Percentiles rank a stretch among this genome's conserved stretches.
phyloP scores from a whole-genome alignment of 306 rosid species.

The Boehmeria nivea region DNA sequence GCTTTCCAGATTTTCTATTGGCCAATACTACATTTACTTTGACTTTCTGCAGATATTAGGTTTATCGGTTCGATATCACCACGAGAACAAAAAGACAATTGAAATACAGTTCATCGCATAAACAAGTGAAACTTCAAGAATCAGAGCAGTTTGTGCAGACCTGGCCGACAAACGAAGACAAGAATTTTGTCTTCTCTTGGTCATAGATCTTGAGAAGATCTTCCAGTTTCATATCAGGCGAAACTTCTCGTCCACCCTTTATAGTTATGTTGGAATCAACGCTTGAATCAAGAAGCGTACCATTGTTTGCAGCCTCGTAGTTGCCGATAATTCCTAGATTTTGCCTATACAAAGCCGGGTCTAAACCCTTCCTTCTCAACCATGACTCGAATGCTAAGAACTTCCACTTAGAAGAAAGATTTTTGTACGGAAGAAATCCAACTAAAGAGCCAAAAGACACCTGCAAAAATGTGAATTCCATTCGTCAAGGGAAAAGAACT shows the following conservation, averaged over 20 bases:
- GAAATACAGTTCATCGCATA: constrained; percentile 4
- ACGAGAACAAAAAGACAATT: background rate
- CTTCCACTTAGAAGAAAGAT: constrained; percentile 81
- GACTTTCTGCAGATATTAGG: constrained; percentile 55
- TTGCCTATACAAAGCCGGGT: constrained; percentile 70
- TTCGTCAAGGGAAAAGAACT: constrained; percentile 30
- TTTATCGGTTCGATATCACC: constrained; percentile 16
- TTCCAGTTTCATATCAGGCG: constrained; percentile 77
- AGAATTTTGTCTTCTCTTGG: constrained; percentile 67
- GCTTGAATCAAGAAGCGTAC: constrained; percentile 24
- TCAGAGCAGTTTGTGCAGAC: constrained; percentile 35
- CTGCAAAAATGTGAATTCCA: constrained; percentile 44
- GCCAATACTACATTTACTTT: constrained; percentile 56
- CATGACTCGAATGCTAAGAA: constrained; percentile 96
- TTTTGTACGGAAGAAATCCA: constrained; percentile 90
- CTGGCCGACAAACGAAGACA: constrained; percentile 89
- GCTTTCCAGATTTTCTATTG: constrained; percentile 67
- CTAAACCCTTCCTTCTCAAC: constrained; percentile 80
- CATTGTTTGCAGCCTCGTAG: constrained; percentile 38
- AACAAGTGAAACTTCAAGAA: constrained; percentile 13
- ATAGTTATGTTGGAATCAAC: constrained; percentile 28
- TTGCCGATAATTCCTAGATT: constrained; percentile 46
- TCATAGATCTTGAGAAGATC: constrained; percentile 73
- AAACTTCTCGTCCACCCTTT: constrained; percentile 40
- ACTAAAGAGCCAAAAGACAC: constrained; percentile 81